Conservation (phyloP, 1,139 yeast species). For the Blastobotrys indianensis region DNA sequence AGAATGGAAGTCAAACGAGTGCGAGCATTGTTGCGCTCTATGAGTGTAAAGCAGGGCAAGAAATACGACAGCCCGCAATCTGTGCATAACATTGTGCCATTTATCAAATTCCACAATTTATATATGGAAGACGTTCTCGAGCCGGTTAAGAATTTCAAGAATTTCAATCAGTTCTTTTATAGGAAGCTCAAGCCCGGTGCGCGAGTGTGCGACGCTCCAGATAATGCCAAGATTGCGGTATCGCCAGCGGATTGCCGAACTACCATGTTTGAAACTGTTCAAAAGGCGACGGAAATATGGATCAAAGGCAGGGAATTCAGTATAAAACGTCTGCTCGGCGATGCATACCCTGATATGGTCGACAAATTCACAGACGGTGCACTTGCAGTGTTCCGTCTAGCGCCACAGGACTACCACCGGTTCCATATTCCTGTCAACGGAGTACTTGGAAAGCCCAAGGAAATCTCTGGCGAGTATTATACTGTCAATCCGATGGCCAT, state of each 20-base stretch:
- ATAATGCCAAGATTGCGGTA: conserved; percentile 45
- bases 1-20: conserved; percentile 54
- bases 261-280: conserved; percentile 58
- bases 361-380: conserved; percentile 50
- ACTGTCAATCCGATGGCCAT: conserved; percentile 98
- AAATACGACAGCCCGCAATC: conserved; percentile 74
- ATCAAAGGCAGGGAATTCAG: conserved; percentile 82
- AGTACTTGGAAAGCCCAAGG: conserved; percentile 53
- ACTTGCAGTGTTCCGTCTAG: conserved; percentile 75
- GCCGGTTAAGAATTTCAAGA: conserved; percentile 46
- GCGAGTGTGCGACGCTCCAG: conserved; percentile 59
- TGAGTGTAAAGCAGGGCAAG: conserved; percentile 75
- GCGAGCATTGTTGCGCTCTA: conserved; percentile 50
- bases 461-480: conserved; percentile 83
- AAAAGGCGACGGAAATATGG: conserved; percentile 76
- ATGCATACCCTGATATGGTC: conserved; percentile 47
- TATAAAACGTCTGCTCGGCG: conserved; percentile 56
- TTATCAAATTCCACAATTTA: conserved; percentile 73
- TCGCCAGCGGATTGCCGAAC: conserved; percentile 91
- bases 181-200: conserved; percentile 68
- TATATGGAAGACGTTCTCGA: conserved; percentile 63
- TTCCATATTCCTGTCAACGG: conserved; percentile 89
- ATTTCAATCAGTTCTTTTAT: conserved; percentile 87
- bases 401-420: conserved; percentile 96
- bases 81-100: conserved; percentile 61